These are phyloP conservation scores for Choanephora cucurbitarum DNA, from an alignment of 371 early-diverging fungal species.

Conservation along the genomic window DNA sequence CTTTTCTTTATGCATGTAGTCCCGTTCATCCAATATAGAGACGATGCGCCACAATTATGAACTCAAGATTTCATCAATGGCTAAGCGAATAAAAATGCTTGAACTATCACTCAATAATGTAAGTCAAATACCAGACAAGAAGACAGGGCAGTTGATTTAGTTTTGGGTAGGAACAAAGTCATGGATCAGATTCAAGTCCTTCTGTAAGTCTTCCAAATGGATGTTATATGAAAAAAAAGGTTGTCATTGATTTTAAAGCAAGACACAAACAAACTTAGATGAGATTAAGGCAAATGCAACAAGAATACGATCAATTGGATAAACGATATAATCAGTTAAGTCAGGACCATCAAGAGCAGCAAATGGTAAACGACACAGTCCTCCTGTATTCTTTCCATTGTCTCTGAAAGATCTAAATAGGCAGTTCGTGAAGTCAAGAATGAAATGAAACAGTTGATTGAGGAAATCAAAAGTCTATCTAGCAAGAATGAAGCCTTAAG, in stretches of 20 bases:
- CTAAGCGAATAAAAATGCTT: conserved; percentile 47
- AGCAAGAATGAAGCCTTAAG: conserved; percentile 63
- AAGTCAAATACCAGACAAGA: not conserved
- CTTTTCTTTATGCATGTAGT: no score
- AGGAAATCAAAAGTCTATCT: conserved; percentile 68
- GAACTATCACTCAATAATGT: conserved; percentile 38
- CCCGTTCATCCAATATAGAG: not conserved
- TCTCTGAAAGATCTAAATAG: conserved; percentile 27
- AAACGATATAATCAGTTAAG: conserved; percentile 61
- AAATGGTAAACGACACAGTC: conserved; percentile 66
- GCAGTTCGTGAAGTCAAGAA: conserved; percentile 73
- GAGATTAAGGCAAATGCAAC: conserved; percentile 32
- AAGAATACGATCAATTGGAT: conserved; percentile 46
- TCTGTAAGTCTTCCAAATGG: not conserved
- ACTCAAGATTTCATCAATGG: conserved; percentile 48
- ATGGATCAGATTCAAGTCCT: not conserved
- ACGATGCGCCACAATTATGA: conserved; percentile 60
- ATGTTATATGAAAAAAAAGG: not conserved
- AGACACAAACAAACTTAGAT: conserved; percentile 4
- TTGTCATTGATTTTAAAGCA: not conserved
- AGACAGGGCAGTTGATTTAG: not conserved
- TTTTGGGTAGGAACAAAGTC: not conserved
- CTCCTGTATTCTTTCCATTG: not conserved
- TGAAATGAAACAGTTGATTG: conserved; percentile 72
- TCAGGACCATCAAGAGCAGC: conserved; percentile 72